These are phyloP conservation scores for Suillus placidus DNA, from an alignment of 768 basidiomycete genomes.

Conservation along the genomic window DNA sequence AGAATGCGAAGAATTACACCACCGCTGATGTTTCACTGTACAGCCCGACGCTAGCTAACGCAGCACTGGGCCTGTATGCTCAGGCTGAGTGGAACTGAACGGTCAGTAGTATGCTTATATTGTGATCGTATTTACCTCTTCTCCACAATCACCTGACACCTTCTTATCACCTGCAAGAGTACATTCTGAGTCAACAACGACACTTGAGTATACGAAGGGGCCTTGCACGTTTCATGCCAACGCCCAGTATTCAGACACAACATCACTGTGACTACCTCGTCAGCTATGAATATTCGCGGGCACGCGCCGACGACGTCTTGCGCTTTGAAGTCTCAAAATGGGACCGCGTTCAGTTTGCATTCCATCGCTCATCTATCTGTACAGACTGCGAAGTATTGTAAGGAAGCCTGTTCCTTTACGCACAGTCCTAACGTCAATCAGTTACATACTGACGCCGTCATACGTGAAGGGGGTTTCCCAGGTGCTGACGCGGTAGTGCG, in stretches of 20 bases:
- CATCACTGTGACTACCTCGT: neutral
- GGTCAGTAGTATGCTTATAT: neutral
- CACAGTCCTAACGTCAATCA: no score
- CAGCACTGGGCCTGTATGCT: slow-evolving; percentile 45
- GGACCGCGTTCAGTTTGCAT: no score
- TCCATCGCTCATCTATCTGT: neutral
- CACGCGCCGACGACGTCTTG: no score
- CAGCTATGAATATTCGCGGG: no score
- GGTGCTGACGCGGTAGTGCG: no score
- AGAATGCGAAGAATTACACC: slow-evolving; percentile 52
- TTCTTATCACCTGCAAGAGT: neutral
- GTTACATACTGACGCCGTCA: no score
- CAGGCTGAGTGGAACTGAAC: slow-evolving; percentile 30
- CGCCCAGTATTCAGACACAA: neutral
- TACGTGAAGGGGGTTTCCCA: no score
- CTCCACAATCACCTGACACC: neutral
- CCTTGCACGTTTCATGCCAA: neutral
- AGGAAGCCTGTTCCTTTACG: no score
- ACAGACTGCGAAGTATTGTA: no score
- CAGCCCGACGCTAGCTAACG: slow-evolving; percentile 45
- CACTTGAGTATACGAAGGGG: neutral
- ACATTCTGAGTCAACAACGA: neutral
- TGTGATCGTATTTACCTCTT: neutral
- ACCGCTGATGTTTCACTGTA: slow-evolving; percentile 56
- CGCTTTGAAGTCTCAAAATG: no score